Conservation (phyloP, 2,329 filamentous ascomycete genomes). For the Pseudogymnoascus sp. region DNA sequence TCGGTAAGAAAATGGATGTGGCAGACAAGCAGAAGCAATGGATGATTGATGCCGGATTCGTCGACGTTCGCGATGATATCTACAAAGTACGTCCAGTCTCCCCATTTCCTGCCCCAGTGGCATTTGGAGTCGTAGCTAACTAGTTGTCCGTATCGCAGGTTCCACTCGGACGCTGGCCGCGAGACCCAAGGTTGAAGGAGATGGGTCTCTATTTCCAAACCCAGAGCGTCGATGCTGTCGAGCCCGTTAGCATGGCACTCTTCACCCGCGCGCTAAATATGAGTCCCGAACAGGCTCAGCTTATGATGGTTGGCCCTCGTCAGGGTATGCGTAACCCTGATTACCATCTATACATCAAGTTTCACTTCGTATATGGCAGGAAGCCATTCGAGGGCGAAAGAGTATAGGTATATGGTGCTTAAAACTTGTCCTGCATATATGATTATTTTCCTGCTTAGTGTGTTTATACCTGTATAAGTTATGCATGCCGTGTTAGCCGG, state of each 20-base stretch:
- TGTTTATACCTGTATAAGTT: not conserved
- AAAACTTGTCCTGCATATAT: not conserved
- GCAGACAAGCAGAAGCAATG: conserved; percentile 14
- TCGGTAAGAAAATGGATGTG: conserved; percentile 20
- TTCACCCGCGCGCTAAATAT: conserved; percentile 18
- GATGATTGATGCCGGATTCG: conserved; percentile 36
- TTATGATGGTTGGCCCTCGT: conserved; percentile 15
- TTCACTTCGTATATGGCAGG: conserved; percentile 24
- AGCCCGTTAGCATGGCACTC: conserved; percentile 17
- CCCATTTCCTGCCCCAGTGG: not conserved
- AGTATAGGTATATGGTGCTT: not conserved
- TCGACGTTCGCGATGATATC: conserved; percentile 30
- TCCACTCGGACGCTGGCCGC: conserved; percentile 38
- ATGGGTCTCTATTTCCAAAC: conserved; percentile 27
- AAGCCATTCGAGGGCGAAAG: conserved; percentile 19
- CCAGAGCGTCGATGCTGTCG: conserved; percentile 18
- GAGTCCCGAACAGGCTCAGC: conserved; percentile 15
- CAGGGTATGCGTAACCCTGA: conserved; percentile 17
- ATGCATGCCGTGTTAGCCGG: not conserved
- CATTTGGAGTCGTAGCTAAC: not conserved
- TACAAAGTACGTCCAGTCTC: conserved; percentile 13
- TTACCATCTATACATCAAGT: conserved; percentile 18
- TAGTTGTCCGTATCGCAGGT: not conserved
- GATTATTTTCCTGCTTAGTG: not conserved
- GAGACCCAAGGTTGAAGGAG: conserved; percentile 33